A percentile compares a stretch with the other conserved stretches of the same genome.
These are phyloP conservation scores for Schizochytrium sp. DNA, from an alignment of 108 stramenopile genomes.

Conservation along the genomic window DNA sequence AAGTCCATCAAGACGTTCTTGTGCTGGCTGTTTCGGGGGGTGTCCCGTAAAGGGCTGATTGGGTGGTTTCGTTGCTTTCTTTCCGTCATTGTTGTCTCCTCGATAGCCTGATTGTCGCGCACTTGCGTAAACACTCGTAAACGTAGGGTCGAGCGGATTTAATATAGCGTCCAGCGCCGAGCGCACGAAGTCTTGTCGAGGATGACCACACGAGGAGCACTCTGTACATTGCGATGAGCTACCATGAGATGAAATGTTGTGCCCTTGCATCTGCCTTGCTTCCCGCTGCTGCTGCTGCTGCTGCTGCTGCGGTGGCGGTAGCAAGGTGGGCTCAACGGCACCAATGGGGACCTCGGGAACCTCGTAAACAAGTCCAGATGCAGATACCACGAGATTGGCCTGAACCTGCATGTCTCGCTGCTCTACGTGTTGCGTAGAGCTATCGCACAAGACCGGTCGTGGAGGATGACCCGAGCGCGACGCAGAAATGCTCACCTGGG, in stretches of 20 bases:
- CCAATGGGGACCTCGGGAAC: not conserved
- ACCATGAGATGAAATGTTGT: not conserved
- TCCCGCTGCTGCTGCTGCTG: not conserved
- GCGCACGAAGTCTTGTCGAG: not conserved
- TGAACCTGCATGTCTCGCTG: not conserved
- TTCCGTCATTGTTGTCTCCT: not conserved
- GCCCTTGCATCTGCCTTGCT: not conserved
- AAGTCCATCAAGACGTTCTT: not conserved
- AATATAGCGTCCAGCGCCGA: not conserved
- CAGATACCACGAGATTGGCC: constrained; percentile 4
- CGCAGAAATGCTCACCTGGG: no score
- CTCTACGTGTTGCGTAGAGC: not conserved
- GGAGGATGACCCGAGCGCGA: no score
- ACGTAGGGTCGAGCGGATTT: not conserved
- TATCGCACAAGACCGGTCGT: not conserved
- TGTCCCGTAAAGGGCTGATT: no score
- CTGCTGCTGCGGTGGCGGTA: not conserved
- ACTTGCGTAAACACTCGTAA: not conserved
- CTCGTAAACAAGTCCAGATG: not conserved
- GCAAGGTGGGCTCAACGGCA: not conserved
- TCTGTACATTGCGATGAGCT: no score
- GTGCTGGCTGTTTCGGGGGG: no score
- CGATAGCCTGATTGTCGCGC: not conserved
- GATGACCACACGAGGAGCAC: no score
- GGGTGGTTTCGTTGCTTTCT: no score